A percentile compares a stretch with the other conserved stretches of the same genome.
Conservation (phyloP, 2,329 filamentous ascomycete species). For the Aureobasidium lini region DNA sequence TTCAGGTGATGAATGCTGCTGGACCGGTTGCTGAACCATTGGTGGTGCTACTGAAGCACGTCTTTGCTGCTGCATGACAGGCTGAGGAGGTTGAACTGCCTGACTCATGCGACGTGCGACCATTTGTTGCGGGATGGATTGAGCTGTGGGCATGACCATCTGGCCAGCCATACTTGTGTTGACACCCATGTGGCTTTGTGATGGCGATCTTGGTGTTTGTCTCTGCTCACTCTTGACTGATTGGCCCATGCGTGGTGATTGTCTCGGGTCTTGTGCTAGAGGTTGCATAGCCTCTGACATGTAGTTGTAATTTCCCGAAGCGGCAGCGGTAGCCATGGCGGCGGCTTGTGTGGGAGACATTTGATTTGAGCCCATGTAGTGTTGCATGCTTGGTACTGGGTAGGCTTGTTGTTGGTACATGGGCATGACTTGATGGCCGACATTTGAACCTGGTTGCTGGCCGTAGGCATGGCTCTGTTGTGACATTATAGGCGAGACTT, state of each 20-base stretch:
- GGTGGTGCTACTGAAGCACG: constrained; percentile 45
- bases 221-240: constrained; percentile 60
- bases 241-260: constrained; percentile 68
- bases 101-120: constrained; percentile 36
- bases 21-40: constrained; percentile 45
- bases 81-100: constrained; percentile 53
- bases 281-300: constrained; percentile 60
- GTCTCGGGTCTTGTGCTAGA: constrained; percentile 47
- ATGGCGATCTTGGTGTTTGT: constrained; percentile 68
- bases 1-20: constrained; percentile 75
- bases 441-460: constrained; percentile 57
- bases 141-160: constrained; percentile 46
- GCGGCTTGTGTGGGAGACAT: constrained; percentile 55
- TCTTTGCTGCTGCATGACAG: constrained; percentile 60
- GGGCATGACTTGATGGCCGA: constrained; percentile 51
- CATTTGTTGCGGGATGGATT: constrained; percentile 54
- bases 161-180: constrained; percentile 38
- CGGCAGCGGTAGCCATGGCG: constrained; percentile 80
- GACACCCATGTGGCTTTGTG: constrained; percentile 56
- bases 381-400: constrained; percentile 57
- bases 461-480: constrained; percentile 57
- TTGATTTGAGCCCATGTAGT: constrained; percentile 75
- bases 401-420: constrained; percentile 74
- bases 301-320: constrained; percentile 62
- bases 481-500: constrained; percentile 73